Conservation (phyloP, 306 rosid genomes). For the Benincasa hispida region DNA sequence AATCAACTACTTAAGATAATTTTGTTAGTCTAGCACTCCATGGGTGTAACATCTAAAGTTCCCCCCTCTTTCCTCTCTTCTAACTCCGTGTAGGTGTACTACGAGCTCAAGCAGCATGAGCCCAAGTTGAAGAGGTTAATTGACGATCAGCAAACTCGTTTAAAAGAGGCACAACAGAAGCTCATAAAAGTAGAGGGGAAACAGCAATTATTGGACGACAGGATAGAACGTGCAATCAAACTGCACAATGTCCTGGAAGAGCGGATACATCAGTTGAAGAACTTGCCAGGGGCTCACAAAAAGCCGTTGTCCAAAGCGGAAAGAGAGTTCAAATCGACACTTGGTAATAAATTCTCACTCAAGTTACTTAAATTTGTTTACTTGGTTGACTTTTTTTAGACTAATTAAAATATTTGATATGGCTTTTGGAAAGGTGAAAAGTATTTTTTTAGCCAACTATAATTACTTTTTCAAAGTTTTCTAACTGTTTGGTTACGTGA, state of each 20-base stretch:
- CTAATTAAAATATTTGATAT: neutral
- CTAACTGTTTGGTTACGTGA: neutral
- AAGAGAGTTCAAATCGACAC: slow-evolving; percentile 65
- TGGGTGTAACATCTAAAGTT: neutral
- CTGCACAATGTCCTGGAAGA: slow-evolving; percentile 56
- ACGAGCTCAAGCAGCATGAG: slow-evolving; percentile 81
- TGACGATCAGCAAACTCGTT: slow-evolving; percentile 55
- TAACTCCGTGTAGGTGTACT: slow-evolving; percentile 41
- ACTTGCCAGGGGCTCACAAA: slow-evolving; percentile 60
- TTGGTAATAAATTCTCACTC: slow-evolving; percentile 43
- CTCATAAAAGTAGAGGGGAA: slow-evolving; percentile 53
- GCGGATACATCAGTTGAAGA: slow-evolving; percentile 52
- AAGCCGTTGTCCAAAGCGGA: slow-evolving; percentile 87
- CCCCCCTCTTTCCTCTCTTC: neutral
- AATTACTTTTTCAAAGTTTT: neutral
- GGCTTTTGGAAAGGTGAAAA: neutral
- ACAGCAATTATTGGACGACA: slow-evolving; percentile 34
- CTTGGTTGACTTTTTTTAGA: neutral
- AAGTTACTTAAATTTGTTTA: neutral
- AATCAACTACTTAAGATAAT: neutral
- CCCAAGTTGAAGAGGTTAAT: slow-evolving; percentile 70
- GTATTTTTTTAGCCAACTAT: neutral
- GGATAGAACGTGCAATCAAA: slow-evolving; percentile 42
- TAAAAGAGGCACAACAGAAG: slow-evolving; percentile 41
- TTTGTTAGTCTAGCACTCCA: neutral